Percentiles rank a stretch among this genome's conserved stretches.
Evolutionary conservation across 352 stramenopile species (phyloP).

Genomic region (Globisporangium cylindrosporum): DNA sequence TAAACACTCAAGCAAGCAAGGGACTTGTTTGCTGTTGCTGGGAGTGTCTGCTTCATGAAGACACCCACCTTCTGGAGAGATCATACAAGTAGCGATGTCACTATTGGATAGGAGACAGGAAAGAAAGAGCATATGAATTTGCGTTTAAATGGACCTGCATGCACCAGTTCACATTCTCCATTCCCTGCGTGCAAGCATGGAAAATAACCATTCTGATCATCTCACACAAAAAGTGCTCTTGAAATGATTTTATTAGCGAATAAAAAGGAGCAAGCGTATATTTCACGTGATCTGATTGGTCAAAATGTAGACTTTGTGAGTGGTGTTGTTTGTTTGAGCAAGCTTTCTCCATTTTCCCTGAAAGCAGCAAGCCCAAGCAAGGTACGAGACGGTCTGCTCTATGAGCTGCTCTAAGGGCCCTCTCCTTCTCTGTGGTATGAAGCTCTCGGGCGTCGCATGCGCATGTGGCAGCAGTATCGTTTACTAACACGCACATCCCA

Average conservation of each 20-base stretch:
- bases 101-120: not conserved
- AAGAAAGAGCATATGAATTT: not conserved
- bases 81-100: not conserved
- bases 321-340: not conserved
- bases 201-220: not conserved
- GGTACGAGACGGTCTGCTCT: not conserved
- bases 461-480: not conserved
- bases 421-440: not conserved
- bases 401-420: not conserved
- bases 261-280: no score
- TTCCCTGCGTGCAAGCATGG: no score
- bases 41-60: not conserved
- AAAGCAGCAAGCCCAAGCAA: not conserved
- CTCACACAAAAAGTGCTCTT: not conserved
- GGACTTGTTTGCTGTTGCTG: not conserved
- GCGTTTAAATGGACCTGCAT: conserved; percentile 1
- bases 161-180: no score
- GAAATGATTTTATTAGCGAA: no score
- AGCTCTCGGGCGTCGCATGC: not conserved
- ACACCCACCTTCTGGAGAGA: not conserved
- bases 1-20: not conserved
- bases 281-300: no score
- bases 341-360: not conserved
- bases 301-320: no score
- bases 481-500: not conserved